A percentile compares a stretch with the other conserved stretches of the same genome.
phyloP scores from a whole-genome alignment of 129 eudicot genomes.

The Apium graveolens region DNA sequence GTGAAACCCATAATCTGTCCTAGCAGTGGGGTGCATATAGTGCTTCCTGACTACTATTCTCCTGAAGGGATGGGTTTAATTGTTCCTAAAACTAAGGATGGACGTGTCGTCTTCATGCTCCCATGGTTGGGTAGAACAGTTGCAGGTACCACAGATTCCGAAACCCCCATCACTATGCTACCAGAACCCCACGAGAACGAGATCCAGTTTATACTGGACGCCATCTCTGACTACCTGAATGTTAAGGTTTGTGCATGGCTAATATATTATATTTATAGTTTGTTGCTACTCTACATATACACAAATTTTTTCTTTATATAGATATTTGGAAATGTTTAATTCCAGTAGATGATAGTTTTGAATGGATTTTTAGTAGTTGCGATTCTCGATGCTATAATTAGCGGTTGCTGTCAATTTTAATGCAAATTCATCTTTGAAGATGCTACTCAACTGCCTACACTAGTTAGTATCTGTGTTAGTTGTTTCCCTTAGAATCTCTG shows the following conservation, averaged over 20 bases:
- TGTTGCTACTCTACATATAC: not conserved
- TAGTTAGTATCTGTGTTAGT: not conserved
- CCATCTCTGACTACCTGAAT: slow-evolving; percentile 86
- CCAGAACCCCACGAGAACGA: slow-evolving; percentile 98
- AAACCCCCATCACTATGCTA: slow-evolving; percentile 70
- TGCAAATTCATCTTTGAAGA: not conserved
- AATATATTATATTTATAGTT: not conserved
- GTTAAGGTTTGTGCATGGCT: slow-evolving; percentile 55
- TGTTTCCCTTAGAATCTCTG: not conserved
- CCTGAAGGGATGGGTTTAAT: slow-evolving; percentile 98
- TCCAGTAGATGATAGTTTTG: not conserved
- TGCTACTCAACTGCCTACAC: not conserved
- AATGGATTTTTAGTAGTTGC: not conserved
- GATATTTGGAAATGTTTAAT: not conserved
- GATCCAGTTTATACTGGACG: slow-evolving; percentile 83
- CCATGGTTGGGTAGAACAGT: slow-evolving; percentile 98
- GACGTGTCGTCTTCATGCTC: slow-evolving; percentile 95
- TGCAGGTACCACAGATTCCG: slow-evolving; percentile 94
- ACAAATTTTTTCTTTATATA: not conserved
- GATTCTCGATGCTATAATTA: not conserved
- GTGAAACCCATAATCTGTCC: slow-evolving; percentile 79
- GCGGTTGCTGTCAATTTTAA: not conserved
- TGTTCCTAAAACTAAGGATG: slow-evolving; percentile 98
- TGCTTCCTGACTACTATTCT: slow-evolving; percentile 88
- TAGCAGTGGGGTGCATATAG: slow-evolving; percentile 93